Evolutionary conservation across 2,329 filamentous ascomycete species (phyloP).

Genomic region (Fusarium aywerte): DNA sequence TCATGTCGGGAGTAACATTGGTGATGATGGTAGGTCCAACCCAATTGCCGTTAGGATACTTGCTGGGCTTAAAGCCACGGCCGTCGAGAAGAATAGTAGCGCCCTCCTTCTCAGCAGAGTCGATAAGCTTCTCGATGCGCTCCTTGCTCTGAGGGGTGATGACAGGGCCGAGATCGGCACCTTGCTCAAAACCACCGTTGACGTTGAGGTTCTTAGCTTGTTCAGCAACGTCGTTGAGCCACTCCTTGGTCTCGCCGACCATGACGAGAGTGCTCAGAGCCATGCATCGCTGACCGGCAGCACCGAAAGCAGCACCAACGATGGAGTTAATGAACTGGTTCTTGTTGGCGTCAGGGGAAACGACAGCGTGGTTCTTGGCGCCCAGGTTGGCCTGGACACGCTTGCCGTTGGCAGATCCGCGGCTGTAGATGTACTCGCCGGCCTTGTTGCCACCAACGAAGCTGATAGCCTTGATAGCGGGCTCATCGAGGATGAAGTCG

Average conservation of each 20-base stretch:
- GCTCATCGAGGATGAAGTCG: conserved; percentile 87
- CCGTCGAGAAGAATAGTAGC: conserved; percentile 86
- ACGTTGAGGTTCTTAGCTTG: conserved; percentile 77
- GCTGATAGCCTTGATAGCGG: conserved; percentile 84
- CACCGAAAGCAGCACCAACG: conserved; percentile 84
- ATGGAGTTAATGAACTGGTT: conserved; percentile 89
- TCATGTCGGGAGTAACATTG: conserved; percentile 83
- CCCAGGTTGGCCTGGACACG: conserved; percentile 88
- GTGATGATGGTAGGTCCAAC: conserved; percentile 85
- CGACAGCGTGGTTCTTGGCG: conserved; percentile 88
- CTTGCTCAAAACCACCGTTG: conserved; percentile 83
- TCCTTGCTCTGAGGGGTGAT: conserved; percentile 83
- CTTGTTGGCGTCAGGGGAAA: conserved; percentile 89
- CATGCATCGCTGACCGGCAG: conserved; percentile 88
- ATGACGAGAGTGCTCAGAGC: conserved; percentile 84
- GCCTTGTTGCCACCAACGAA: conserved; percentile 91
- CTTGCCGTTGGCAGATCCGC: conserved; percentile 86
- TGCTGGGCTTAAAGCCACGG: conserved; percentile 76
- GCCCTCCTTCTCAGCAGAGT: conserved; percentile 81
- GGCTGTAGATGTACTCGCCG: conserved; percentile 84
- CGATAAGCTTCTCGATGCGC: conserved; percentile 80
- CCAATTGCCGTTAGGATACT: conserved; percentile 89
- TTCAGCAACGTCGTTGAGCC: conserved; percentile 82
- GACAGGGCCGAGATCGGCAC: conserved; percentile 83
- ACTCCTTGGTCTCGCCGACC: conserved; percentile 85